Base-by-base conservation (phyloP, 352 stramenopile genomes). In the Globisporangium solare region DNA sequence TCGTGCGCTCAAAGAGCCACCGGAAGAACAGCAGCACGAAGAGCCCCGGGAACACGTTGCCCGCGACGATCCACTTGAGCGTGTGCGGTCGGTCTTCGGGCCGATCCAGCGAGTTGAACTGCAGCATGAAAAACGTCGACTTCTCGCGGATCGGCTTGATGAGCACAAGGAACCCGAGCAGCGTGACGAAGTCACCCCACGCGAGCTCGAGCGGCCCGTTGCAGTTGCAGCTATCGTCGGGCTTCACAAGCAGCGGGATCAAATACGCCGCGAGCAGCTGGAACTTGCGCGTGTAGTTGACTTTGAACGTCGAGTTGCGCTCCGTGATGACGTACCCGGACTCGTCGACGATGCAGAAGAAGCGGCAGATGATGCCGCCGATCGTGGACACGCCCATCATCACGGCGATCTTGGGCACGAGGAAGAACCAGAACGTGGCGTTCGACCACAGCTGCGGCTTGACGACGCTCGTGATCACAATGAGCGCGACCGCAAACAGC, bases 21-120 rank as follows among this genome's bases (percentile, higher is more conserved):
- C 81, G 79, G 72, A 94, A 94, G 64, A 94, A 92, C 32, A 94
- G 73, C 63, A 94, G 53, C 48, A 91, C 79, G 49, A 94, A 90
- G 21, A 94, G 74, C 3, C 79, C 71, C n/a, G 82, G 79, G 53
- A 88, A 86, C 41, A 89, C 65, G 60, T 94, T 94, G 18, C 84
- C 84, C 3, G 79, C 80, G 22, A 94, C 77, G 63, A 90, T 90
- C 79, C 79, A 90, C 53, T 86, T 79, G 40, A 90, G 70, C 20
- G 79, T 90, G 37, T 90, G 70, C 35, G 84, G 84, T 48, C 84
- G 76, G 54, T 94, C 84, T 42, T 94, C 84, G 7, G 84, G 84
- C 47, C 84, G 77, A 67, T 94, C 84, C 17, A 94, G 63, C 46
- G 81, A 92, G 72, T 94, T 94, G 60, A 94, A 94, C 61, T 94